Conservation (phyloP, 164 flowering plant species). For the Brasenia schreberi region DNA sequence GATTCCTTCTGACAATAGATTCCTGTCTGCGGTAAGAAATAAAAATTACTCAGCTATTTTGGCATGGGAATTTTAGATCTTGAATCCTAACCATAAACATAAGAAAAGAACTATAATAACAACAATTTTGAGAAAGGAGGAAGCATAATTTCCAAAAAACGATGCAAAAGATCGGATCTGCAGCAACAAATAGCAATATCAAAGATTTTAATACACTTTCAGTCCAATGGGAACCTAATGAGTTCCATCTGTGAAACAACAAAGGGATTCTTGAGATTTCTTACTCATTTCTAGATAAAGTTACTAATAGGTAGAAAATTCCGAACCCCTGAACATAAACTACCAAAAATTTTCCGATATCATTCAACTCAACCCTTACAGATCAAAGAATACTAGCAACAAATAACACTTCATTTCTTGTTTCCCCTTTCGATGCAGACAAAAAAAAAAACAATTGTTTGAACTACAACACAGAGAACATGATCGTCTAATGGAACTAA, state of each 20-base stretch:
- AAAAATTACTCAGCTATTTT: neutral
- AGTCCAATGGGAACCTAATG: too few species aligned
- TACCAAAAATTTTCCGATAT: too few species aligned
- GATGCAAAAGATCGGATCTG: neutral
- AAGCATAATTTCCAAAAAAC: neutral
- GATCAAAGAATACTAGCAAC: too few species aligned
- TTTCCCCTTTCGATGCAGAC: too few species aligned
- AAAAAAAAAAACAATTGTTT: too few species aligned
- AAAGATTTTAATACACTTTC: neutral
- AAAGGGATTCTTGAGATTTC: too few species aligned
- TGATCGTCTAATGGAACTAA: neutral
- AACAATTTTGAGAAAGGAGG: neutral
- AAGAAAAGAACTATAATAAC: neutral
- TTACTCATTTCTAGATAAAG: too few species aligned
- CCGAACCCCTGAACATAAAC: too few species aligned
- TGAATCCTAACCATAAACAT: neutral
- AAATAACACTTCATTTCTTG: too few species aligned
- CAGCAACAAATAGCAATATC: neutral
- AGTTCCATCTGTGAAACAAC: too few species aligned
- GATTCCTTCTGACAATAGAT: neutral
- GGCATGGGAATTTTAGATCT: neutral
- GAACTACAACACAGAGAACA: neutral
- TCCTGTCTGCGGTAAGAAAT: neutral
- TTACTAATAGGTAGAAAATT: too few species aligned
- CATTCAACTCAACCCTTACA: too few species aligned